phyloP scores from a whole-genome alignment of 176 grass and related monocot genomes.

The Oryza glumipatula region DNA sequence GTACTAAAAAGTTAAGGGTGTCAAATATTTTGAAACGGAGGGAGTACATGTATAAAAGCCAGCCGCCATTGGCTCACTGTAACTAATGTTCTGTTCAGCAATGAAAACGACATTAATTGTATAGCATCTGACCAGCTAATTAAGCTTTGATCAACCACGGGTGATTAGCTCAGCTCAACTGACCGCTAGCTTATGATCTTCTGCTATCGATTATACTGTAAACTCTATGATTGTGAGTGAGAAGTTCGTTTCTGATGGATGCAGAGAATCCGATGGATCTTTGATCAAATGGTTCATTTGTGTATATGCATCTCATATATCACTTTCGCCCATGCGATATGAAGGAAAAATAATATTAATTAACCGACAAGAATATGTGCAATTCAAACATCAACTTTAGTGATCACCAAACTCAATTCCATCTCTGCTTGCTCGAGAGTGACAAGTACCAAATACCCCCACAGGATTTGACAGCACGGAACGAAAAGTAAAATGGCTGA shows the following conservation, averaged over 20 bases:
- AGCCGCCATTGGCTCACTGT: background rate
- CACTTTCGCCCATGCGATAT: background rate
- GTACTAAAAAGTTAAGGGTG: too few relatives aligned
- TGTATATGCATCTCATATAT: too few relatives aligned
- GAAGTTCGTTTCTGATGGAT: background rate
- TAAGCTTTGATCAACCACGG: background rate
- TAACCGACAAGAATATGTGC: background rate
- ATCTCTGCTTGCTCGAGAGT: conserved; percentile 6
- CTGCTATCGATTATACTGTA: background rate
- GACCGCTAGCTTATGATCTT: background rate
- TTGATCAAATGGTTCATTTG: too few relatives aligned
- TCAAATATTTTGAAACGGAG: too few relatives aligned
- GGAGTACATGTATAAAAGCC: too few relatives aligned
- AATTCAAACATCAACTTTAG: background rate
- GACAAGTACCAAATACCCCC: conserved; percentile 28
- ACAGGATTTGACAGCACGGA: background rate
- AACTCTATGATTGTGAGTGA: background rate
- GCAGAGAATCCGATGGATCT: background rate
- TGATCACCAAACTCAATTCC: conserved; percentile 12
- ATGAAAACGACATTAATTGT: background rate
- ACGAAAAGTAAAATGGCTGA: background rate
- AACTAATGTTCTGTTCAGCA: background rate
- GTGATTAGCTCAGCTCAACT: background rate
- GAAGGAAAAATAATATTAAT: background rate
- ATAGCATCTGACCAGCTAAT: background rate